Conservation (phyloP, 2,329 filamentous ascomycete genomes). For the Aureobasidium lini region DNA sequence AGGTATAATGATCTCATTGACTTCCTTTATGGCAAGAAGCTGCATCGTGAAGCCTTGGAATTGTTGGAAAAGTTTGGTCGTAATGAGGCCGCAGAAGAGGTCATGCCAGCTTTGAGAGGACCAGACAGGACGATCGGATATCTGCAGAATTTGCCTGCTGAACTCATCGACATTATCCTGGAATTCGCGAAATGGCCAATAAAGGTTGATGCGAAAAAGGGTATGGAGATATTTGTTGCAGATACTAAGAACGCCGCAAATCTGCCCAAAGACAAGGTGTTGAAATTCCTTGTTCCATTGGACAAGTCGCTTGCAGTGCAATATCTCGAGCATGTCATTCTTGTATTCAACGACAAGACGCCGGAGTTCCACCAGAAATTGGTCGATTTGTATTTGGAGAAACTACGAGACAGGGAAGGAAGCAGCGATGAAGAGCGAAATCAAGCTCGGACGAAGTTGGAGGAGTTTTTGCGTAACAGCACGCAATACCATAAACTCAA, state of each 20-base stretch:
- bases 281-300: constrained; percentile 64
- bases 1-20: constrained; percentile 94
- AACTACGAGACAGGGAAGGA: constrained; percentile 33
- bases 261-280: constrained; percentile 67
- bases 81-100: constrained; percentile 39
- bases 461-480: constrained; percentile 68
- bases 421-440: constrained; percentile 28
- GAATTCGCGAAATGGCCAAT: constrained; percentile 90
- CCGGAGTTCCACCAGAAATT: constrained; percentile 83
- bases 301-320: constrained; percentile 64
- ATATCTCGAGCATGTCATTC: constrained; percentile 87
- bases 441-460: constrained; percentile 47
- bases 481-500: constrained; percentile 60
- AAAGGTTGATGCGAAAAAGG: constrained; percentile 60
- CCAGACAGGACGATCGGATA: constrained; percentile 81
- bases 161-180: constrained; percentile 82
- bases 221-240: constrained; percentile 87
- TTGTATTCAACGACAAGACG: constrained; percentile 64
- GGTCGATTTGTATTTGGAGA: constrained; percentile 61
- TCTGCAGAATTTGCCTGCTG: constrained; percentile 78
- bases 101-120: constrained; percentile 58
- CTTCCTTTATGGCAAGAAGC: constrained; percentile 90
- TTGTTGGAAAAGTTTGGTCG: constrained; percentile 74
- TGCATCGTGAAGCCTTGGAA: constrained; percentile 80
- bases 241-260: constrained; percentile 94